Conservation (phyloP, 345 rosid species). For the Syzygium aromaticum region DNA sequence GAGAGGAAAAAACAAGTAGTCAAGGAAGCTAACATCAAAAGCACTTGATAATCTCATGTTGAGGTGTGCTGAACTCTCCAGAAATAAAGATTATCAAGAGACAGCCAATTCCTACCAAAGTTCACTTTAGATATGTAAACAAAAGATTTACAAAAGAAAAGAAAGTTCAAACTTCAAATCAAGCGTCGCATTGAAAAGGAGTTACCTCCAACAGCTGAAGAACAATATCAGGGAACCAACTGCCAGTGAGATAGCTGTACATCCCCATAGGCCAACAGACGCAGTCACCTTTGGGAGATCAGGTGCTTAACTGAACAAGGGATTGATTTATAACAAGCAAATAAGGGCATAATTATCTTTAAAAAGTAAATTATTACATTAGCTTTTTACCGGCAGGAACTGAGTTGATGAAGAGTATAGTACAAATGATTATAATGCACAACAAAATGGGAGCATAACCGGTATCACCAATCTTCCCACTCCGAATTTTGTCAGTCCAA, state of each 20-base stretch:
- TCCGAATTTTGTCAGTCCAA: conserved; percentile 36
- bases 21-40: not conserved
- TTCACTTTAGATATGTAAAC: not conserved
- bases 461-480: conserved; percentile 37
- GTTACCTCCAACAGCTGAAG: conserved; percentile 74
- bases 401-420: conserved; percentile 65
- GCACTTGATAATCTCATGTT: not conserved
- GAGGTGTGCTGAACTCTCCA: not conserved
- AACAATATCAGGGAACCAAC: conserved; percentile 51
- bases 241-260: conserved; percentile 59
- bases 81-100: not conserved
- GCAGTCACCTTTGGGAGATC: conserved; percentile 83
- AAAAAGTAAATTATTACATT: not conserved
- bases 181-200: not conserved
- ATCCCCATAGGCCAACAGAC: conserved; percentile 76
- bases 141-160: not conserved
- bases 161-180: not conserved
- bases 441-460: conserved; percentile 79
- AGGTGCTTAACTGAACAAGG: conserved; percentile 41
- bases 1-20: not conserved
- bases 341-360: not conserved
- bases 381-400: conserved; percentile 42
- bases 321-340: conserved; percentile 6
- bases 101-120: not conserved
- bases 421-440: conserved; percentile 28